Evolutionary conservation across 2,329 filamentous ascomycete genomes (phyloP).

Genomic region (Alternaria incomplexa): DNA sequence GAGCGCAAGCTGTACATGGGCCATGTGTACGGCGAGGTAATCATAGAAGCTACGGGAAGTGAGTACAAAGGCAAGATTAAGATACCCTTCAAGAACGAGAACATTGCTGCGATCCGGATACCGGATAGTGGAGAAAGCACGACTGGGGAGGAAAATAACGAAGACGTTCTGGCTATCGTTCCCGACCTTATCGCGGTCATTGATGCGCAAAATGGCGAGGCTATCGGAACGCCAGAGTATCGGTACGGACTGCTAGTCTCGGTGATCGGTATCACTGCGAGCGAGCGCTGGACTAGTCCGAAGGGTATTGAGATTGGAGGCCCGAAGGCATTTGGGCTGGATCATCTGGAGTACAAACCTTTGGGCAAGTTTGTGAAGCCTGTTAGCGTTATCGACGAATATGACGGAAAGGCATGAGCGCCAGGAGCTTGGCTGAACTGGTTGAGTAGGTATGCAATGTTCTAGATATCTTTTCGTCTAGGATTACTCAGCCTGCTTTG

Average conservation of each 20-base stretch:
- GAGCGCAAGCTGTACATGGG: constrained; percentile 51
- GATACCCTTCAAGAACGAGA: constrained; percentile 77
- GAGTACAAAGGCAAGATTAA: constrained; percentile 57
- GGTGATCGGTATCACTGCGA: constrained; percentile 62
- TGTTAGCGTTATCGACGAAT: constrained; percentile 61
- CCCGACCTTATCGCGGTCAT: constrained; percentile 59
- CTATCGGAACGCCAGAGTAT: constrained; percentile 62
- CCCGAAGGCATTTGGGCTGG: constrained; percentile 57
- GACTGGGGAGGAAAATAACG: constrained; percentile 42
- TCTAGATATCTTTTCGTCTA: constrained; percentile 19
- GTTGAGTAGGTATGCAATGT: not conserved
- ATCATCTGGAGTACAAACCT: constrained; percentile 57
- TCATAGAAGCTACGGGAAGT: constrained; percentile 43
- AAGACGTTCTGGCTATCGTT: constrained; percentile 55
- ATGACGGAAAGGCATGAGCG: constrained; percentile 27
- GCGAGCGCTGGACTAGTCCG: constrained; percentile 60
- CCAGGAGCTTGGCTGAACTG: not conserved
- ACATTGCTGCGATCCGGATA: constrained; percentile 63
- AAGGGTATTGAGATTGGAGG: constrained; percentile 59
- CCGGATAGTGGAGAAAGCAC: constrained; percentile 31
- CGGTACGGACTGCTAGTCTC: constrained; percentile 60
- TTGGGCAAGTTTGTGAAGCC: constrained; percentile 61
- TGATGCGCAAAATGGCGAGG: constrained; percentile 57
- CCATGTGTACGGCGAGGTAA: constrained; percentile 51
- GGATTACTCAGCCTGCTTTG: constrained; percentile 21